These are phyloP conservation scores for Lipomyces sp. DNA, from an alignment of 805 yeast species.

Conservation along the genomic window DNA sequence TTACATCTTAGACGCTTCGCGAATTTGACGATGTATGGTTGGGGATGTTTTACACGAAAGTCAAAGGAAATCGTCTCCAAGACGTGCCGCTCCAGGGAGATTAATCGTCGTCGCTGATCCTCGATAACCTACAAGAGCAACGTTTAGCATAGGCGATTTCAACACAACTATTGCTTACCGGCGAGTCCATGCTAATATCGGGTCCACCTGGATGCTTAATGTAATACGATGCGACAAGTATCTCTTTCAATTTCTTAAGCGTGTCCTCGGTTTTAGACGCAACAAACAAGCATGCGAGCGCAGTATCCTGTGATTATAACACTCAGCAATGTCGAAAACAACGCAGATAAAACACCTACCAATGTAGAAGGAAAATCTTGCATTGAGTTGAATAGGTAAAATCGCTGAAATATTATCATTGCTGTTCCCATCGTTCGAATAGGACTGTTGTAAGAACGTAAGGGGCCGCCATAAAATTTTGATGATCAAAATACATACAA, in stretches of 20 bases:
- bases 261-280: constrained; percentile 81
- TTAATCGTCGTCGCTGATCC: constrained; percentile 53
- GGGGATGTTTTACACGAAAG: constrained; percentile 67
- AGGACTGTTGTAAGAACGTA: constrained; percentile 25
- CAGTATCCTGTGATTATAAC: constrained; percentile 54
- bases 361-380: constrained; percentile 29
- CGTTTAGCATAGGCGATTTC: constrained; percentile 36
- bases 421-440: constrained; percentile 39
- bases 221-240: constrained; percentile 58
- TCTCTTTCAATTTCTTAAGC: constrained; percentile 69
- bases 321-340: background rate
- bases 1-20: constrained; percentile 48
- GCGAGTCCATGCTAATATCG: constrained; percentile 31
- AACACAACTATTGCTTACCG: constrained; percentile 41
- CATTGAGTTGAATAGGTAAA: constrained; percentile 36
- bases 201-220: constrained; percentile 42
- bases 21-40: constrained; percentile 67
- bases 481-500: constrained; percentile 24
- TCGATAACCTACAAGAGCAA: constrained; percentile 27
- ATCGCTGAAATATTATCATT: constrained; percentile 38
- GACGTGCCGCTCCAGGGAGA: constrained; percentile 66
- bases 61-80: constrained; percentile 78
- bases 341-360: constrained; percentile 1
- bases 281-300: constrained; percentile 66
- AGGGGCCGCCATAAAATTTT: background rate